Evolutionary conservation across 441 rosid genomes (phyloP), one percentile per base, ranked within the genome.

Genomic region (Adansonia madagascariensis): DNA sequence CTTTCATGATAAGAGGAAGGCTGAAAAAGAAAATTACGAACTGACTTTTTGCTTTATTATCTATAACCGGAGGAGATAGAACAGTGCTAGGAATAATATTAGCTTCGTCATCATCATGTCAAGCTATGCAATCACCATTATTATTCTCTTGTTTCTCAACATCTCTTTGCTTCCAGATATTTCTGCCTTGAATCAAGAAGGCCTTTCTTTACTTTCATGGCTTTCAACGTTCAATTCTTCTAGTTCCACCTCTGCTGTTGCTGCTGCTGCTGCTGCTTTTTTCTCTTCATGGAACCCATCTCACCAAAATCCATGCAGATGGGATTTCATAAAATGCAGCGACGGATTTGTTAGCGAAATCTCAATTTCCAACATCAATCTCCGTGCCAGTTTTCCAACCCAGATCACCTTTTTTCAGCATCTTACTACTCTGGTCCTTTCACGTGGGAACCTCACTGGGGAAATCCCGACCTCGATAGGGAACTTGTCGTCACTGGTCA

Each of bases 161-260:
- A 50, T 86, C 73, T 80, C 81, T 59, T 77, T 87, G 67, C 80
- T 85, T 77, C 89, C 86, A 62, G 68, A 86, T 70, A 77, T 80
- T 63, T 83, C 85, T 73, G 86, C 89, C 20, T 74, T 90, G 85
- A 91, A 90, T 80, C 89, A 86, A 67, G 96, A 91, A 89, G 96
- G 94, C 27, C 85, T 74, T 46, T 84, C 90, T 53, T 86, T 91
- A 2, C 91, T 89, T 75, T 90, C 96, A 79, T 90, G 96, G 94
- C 89, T 91, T 76, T 82, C 93, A 50, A 82, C 88, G 27, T 88
- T 88, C 81, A 82, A 86, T 74, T 84, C 90, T 65, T 84, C 91
- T 61, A 27, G 31, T 27, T 27, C 31, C 31, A 27, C 31, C 31
- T 27, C 31, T 27, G 31, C 31, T 27, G 31, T 1, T 27, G 31